Conservation (phyloP, 1,284 basidiomycete genomes). For the Athelia sp. region DNA sequence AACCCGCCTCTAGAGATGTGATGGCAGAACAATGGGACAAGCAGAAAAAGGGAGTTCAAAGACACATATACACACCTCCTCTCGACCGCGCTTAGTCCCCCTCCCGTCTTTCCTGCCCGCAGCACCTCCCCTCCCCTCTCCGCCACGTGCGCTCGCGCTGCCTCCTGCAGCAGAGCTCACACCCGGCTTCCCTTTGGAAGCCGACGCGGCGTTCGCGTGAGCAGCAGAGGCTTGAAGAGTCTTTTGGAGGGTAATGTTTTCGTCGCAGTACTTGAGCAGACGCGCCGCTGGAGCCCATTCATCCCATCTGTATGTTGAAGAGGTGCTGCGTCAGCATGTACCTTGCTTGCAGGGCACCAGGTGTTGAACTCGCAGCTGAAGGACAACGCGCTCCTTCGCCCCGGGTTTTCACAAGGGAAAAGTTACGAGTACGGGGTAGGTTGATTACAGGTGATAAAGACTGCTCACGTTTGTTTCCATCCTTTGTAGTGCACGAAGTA, state of each 20-base stretch:
- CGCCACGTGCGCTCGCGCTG: conserved; percentile 15
- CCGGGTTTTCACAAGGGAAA: too few species aligned
- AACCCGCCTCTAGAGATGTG: too few species aligned
- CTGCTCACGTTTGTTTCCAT: conserved; percentile 95
- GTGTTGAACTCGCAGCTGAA: too few species aligned
- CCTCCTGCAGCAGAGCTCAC: conserved; percentile 10
- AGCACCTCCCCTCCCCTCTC: conserved; percentile 23
- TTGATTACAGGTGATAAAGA: not conserved
- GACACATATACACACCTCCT: conserved; percentile 58
- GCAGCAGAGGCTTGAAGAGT: conserved; percentile 35
- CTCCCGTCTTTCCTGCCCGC: conserved; percentile 43
- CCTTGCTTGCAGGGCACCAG: not conserved
- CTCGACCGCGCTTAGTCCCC: conserved; percentile 58
- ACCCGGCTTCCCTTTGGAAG: conserved; percentile 27
- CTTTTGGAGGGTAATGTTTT: conserved; percentile 81
- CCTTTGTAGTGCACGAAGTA: conserved; percentile 99
- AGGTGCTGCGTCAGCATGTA: not conserved
- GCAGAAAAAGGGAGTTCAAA: not conserved
- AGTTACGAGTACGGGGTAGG: not conserved
- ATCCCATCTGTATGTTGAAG: conserved; percentile 74
- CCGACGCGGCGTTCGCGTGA: conserved; percentile 28
- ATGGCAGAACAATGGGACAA: too few species aligned
- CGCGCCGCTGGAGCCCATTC: conserved; percentile 91
- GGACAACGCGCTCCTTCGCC: too few species aligned
- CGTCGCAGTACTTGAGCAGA: conserved; percentile 84